Conservation (phyloP, 306 rosid species). For the Senna siamea region DNA sequence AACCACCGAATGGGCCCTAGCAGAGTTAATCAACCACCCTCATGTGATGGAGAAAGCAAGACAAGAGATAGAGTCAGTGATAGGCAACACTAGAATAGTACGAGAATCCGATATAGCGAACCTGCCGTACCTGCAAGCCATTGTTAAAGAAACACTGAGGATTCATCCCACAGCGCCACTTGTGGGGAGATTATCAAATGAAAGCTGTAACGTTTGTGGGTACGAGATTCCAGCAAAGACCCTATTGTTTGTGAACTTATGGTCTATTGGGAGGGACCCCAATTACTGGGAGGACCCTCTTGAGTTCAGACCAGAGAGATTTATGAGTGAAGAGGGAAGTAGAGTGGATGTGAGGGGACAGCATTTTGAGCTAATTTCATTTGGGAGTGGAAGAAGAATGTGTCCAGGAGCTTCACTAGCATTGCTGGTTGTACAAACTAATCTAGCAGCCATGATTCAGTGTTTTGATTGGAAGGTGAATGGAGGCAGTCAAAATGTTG, state of each 20-base stretch:
- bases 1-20: slow-evolving; percentile 59
- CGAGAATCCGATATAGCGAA: slow-evolving; percentile 62
- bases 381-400: slow-evolving; percentile 64
- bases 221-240: slow-evolving; percentile 65
- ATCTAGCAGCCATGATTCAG: slow-evolving; percentile 57
- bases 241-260: slow-evolving; percentile 52
- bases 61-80: slow-evolving; percentile 55
- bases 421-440: slow-evolving; percentile 47
- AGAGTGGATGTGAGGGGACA: slow-evolving; percentile 58
- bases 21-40: slow-evolving; percentile 67
- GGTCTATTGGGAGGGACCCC: slow-evolving; percentile 73
- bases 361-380: slow-evolving; percentile 55
- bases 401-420: slow-evolving; percentile 66
- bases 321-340: slow-evolving; percentile 36
- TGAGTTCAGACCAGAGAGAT: slow-evolving; percentile 71
- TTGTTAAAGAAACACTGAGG: slow-evolving; percentile 77
- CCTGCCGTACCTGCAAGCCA: slow-evolving; percentile 67
- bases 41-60: slow-evolving; percentile 64
- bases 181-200: slow-evolving; percentile 51
- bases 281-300: slow-evolving; percentile 61
- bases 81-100: slow-evolving; percentile 48
- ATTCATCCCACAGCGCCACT: slow-evolving; percentile 72
- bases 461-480: slow-evolving; percentile 60
- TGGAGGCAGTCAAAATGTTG: slow-evolving; percentile 32
- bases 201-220: slow-evolving; percentile 43